Evolutionary conservation across 2,329 filamentous ascomycete species (phyloP).

Genomic region (Pseudogymnoascus sp.): DNA sequence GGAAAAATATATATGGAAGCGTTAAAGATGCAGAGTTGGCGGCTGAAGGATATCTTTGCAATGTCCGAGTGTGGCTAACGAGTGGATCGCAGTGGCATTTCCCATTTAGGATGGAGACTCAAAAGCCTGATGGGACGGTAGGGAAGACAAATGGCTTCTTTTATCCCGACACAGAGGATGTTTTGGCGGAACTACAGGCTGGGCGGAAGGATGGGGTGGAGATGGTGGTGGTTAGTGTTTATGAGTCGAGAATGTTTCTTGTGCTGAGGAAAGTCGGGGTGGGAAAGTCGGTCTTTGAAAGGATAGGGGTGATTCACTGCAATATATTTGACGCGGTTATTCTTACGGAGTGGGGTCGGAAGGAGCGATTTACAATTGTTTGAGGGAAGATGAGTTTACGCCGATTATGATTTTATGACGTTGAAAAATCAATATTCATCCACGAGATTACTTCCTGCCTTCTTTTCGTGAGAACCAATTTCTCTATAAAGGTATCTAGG

Average conservation of each 20-base stretch:
- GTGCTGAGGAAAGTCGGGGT: not conserved
- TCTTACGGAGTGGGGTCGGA: not conserved
- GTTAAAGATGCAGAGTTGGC: not conserved
- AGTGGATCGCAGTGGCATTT: not conserved
- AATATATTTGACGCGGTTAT: not conserved
- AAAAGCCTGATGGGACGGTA: not conserved
- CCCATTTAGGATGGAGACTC: not conserved
- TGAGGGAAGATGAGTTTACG: not conserved
- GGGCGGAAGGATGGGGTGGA: conserved; percentile 6
- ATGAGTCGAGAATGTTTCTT: not conserved
- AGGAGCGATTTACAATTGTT: not conserved
- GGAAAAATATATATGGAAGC: not conserved
- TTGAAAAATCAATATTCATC: not conserved
- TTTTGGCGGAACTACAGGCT: not conserved
- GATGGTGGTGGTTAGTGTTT: not conserved
- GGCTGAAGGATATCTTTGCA: not conserved
- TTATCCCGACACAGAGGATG: not conserved
- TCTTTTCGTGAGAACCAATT: not conserved
- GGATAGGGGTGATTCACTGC: not conserved
- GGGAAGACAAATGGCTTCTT: not conserved
- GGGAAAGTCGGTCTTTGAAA: not conserved
- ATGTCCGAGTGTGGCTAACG: not conserved
- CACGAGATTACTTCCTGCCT: not conserved
- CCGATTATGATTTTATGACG: not conserved
- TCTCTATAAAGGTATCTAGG: not conserved